phyloP scores from a whole-genome alignment of 1,284 basidiomycete species.

The Pseudozyma hubeiensis region DNA sequence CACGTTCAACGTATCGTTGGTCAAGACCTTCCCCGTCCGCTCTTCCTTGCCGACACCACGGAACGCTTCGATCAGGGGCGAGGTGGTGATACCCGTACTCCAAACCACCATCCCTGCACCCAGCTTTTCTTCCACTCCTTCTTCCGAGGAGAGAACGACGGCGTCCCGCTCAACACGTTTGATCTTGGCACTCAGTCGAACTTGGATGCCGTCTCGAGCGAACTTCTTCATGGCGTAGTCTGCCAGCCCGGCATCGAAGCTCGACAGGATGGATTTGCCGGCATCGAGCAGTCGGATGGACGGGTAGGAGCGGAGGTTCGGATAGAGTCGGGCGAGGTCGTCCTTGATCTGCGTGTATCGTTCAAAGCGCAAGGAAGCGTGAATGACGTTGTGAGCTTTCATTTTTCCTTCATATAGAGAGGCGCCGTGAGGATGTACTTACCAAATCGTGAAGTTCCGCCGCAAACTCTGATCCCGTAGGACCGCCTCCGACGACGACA shows the following conservation, averaged over 20 bases:
- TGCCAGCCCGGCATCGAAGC: slow-evolving; percentile 59
- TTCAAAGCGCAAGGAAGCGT: background rate
- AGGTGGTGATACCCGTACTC: slow-evolving; percentile 83
- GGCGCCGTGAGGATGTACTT: background rate
- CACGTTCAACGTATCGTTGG: slow-evolving; percentile 35
- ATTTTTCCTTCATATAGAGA: background rate
- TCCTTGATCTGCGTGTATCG: slow-evolving; percentile 35
- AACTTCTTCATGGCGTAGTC: slow-evolving; percentile 65
- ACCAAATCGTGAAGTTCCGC: slow-evolving; percentile 85
- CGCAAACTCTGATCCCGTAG: slow-evolving; percentile 52
- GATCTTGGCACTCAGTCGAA: slow-evolving; percentile 36
- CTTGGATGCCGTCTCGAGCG: slow-evolving; percentile 31
- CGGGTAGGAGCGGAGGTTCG: slow-evolving; percentile 40
- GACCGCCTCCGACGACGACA: slow-evolving; percentile 55
- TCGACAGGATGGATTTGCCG: slow-evolving; percentile 55
- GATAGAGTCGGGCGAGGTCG: slow-evolving; percentile 75
- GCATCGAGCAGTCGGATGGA: slow-evolving; percentile 56
- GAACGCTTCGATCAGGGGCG: slow-evolving; percentile 79
- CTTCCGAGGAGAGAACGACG: background rate
- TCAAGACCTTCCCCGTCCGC: slow-evolving; percentile 75
- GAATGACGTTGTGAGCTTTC: too few relatives aligned
- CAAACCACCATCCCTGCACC: slow-evolving; percentile 80
- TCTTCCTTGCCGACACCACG: slow-evolving; percentile 75
- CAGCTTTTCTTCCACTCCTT: background rate
- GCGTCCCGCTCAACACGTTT: slow-evolving; percentile 28